Evolutionary conservation across 164 flowering plant species (phyloP), one percentile per base, ranked within the genome.

Genomic region (Euptelea pleiosperma): DNA sequence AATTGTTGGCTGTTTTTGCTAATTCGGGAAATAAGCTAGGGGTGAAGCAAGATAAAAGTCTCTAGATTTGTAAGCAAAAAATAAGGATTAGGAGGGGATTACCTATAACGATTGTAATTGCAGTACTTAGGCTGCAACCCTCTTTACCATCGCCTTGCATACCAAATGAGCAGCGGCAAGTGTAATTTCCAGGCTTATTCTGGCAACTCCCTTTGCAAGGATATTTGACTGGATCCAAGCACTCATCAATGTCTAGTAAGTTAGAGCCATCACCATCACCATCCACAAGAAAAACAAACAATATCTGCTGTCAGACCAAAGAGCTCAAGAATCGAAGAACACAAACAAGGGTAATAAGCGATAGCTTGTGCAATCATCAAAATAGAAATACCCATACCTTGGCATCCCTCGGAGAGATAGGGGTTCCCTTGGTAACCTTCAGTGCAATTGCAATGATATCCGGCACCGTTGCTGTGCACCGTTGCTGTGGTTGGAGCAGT

Each of bases 241-340:
- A 70, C 60, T 74, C 77, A 42, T 74, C 57, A 16, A 70, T 56
- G 63, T 70, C 74, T 74, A 24, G n/a, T n/a, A n/a, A n/a, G n/a
- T n/a, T n/a, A n/a, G n/a, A n/a, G n/a, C n/a, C n/a, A n/a, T n/a
- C n/a, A n/a, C n/a, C n/a, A n/a, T n/a, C n/a, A n/a, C n/a, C n/a
- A n/a, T n/a, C n/a, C 6, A 15, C 2, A 19, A 21, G 6, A 12
- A 4, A 14, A 12, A 15, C 16, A 12, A 1, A 5, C 22, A 41
- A 16, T 41, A 1, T 4, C 0, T 44, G 25, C 10, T 1, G 7
- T 44, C 12, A 24, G 9, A 44, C 4, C 49, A 4, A n/a, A n/a
- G n/a, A n/a, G n/a, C n/a, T n/a, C n/a, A n/a, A n/a, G n/a, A n/a
- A n/a, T n/a, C n/a, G n/a, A n/a, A n/a, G n/a, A n/a, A n/a, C n/a